Base-by-base conservation (phyloP, 345 rosid genomes). In the Aegle marmelos region DNA sequence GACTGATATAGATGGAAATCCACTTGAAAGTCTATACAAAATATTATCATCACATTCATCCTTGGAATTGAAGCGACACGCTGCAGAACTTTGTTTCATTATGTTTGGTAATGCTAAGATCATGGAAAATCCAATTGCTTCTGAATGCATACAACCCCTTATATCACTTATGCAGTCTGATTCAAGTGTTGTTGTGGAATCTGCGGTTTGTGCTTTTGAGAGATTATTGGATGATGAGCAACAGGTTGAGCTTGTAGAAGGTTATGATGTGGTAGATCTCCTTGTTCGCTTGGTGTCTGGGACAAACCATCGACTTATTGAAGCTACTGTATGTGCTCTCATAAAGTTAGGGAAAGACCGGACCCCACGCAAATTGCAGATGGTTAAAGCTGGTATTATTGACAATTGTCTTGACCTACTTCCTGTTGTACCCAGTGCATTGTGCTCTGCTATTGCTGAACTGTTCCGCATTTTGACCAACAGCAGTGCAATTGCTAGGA, bases 281-380 rank as follows among this genome's bases (percentile, higher is more conserved):
- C 93, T 93, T 48, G 93, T 93, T 77, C 83, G 89, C 73, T 86
- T 91, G 81, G 81, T 95, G 77, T 88, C 88, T 11, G 95, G 94
- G 41, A 82, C 79, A 81, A 90, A 91, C 77, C 79, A 85, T 82
- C 84, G 81, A 78, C 87, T 95, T 77, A 82, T 85, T 48, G 98
- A 93, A 78, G 94, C 92, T 64, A 91, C 95, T 79, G 76, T 93
- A 81, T 86, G 86, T 73, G 84, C 95, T 65, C 85, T 95, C 41
- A 91, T 93, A 83, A 94, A 93, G 85, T 71, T 94, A 86, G 97
- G 97, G 60, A 94, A 94, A 85, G 98, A 94, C 80, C 86, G 95
- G 75, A 87, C 91, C 22, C 92, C 86, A 5, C 79, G 79, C 71
- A 93, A 94, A 85, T 74, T 89, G 82, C 97, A 91, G 53, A 94